Base-by-base conservation (phyloP, 1,139 yeast genomes). In the Taphrina communis region DNA sequence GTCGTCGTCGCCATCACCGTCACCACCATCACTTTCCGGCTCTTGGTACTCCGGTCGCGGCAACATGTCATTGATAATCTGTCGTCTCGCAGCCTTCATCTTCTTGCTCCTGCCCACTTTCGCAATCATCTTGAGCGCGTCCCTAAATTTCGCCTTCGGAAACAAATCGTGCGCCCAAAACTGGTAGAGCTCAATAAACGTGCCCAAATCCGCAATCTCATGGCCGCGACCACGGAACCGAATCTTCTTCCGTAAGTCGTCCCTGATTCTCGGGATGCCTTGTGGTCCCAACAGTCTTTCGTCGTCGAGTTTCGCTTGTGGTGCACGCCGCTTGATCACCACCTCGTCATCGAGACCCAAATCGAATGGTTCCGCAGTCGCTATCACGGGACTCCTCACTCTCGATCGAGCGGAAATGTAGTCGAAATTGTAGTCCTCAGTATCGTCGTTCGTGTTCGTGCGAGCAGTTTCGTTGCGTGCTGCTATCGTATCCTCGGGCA, bases 91-190 rank as follows among this genome's bases (percentile, higher is more conserved):
- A 7, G 70, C 72, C 53, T 74, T 73, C 72, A 80, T 72, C 2
- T 69, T 71, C 11, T 73, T 70, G 19, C 73, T 73, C 25, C 72
- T 72, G 31, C 83, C 82, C 0, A 76, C 77, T 21, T 71, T 69
- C 42, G 77, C 74, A 12, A 78, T 74, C 59, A 80, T 73, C 21
- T 73, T 70, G 4, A 80, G 71, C 70, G 85, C 88, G 75, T 90
- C 96, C 68, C 81, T 80, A 73, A 90, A 89, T 71, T 84, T 87
- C 1, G 96, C 92, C 77, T 87, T 87, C 11, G 97, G 96, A 74
- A 84, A 90, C 66, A 90, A 76, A 5, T 86, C 84, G 76, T 90
- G 96, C 38, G 93, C 92, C 97, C 97, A 90, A 42, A 90, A 77
- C 77, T 90, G 96, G 77, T 90, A 90, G 74, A 85, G 86, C 71